These are phyloP conservation scores for Suhomyces bolitotheri DNA, from an alignment of 1,139 yeast species.

Conservation along the genomic window DNA sequence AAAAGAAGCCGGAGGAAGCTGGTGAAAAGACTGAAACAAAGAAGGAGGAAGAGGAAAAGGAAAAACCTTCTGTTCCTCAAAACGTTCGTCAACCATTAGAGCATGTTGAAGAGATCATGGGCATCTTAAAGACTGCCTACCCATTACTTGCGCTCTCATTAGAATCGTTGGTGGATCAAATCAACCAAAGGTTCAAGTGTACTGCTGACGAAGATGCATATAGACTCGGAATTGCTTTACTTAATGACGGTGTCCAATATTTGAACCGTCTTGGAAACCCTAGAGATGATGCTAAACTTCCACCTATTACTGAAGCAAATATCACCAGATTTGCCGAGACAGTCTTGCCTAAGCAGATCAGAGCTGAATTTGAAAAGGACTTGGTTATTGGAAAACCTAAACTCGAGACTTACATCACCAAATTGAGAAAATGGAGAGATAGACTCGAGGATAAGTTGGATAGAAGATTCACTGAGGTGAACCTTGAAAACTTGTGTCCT, in stretches of 20 bases:
- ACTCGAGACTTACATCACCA: conserved; percentile 79
- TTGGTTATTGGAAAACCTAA: conserved; percentile 87
- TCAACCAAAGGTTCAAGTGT: conserved; percentile 89
- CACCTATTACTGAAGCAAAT: conserved; percentile 89
- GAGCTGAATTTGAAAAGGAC: conserved; percentile 90
- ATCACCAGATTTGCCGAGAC: conserved; percentile 90
- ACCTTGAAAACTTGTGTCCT: conserved; percentile 88
- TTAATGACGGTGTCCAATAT: conserved; percentile 90
- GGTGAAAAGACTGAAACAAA: conserved; percentile 10
- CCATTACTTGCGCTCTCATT: conserved; percentile 89
- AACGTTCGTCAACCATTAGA: conserved; percentile 80
- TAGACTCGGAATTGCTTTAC: conserved; percentile 84
- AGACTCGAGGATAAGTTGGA: conserved; percentile 89
- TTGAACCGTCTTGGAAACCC: conserved; percentile 84
- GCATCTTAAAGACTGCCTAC: conserved; percentile 91
- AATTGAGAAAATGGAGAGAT: conserved; percentile 90
- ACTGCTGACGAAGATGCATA: conserved; percentile 97
- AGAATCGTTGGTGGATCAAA: conserved; percentile 94
- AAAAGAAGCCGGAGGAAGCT: conserved; percentile 8
- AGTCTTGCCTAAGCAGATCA: conserved; percentile 83
- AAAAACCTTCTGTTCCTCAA: conserved; percentile 14
- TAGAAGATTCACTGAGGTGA: conserved; percentile 71
- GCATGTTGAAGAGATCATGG: conserved; percentile 92
- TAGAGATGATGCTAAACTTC: conserved; percentile 82
- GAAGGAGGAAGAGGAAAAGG: conserved; percentile 10